phyloP scores from a whole-genome alignment of 202 grass and related monocot genomes.

The Thinopyrum obtusiflorum region DNA sequence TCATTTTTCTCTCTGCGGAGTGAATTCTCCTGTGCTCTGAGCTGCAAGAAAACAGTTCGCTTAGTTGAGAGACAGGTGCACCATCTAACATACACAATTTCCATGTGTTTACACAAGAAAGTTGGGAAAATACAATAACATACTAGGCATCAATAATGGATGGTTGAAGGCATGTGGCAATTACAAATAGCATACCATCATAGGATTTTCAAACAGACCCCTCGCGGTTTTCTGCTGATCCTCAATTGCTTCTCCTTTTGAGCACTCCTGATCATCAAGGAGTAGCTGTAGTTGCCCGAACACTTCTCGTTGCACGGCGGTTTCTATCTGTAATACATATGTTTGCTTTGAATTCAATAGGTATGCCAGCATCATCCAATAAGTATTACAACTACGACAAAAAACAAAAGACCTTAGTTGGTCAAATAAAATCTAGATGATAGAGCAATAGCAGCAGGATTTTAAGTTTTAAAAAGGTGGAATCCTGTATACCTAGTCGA shows the following conservation, averaged over 20 bases:
- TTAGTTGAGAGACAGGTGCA: slow-evolving; percentile 8
- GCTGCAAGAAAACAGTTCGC: slow-evolving; percentile 28
- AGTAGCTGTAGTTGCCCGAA: slow-evolving; percentile 39
- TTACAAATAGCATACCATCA: slow-evolving; percentile 32
- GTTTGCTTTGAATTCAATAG: slow-evolving; percentile 18
- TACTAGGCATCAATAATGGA: background rate
- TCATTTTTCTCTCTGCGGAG: slow-evolving; percentile 50
- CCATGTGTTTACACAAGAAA: background rate
- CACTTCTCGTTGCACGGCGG: slow-evolving; percentile 30
- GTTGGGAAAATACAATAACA: background rate
- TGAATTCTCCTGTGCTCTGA: slow-evolving; percentile 41
- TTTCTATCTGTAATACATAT: slow-evolving; percentile 32
- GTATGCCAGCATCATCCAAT: background rate
- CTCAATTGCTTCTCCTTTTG: slow-evolving; percentile 55
- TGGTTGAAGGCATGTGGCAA: background rate
- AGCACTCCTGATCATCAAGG: slow-evolving; percentile 39
- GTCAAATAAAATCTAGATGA: background rate
- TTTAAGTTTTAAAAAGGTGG: background rate
- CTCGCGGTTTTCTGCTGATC: slow-evolving; percentile 64
- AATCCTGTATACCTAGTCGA: background rate
- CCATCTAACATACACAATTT: background rate
- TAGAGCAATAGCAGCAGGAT: background rate
- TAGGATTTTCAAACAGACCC: slow-evolving; percentile 50
- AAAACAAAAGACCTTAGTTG: background rate
- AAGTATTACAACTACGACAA: background rate